Conservation (phyloP, 164 flowering plant genomes). For the Macadamia integrifolia region DNA sequence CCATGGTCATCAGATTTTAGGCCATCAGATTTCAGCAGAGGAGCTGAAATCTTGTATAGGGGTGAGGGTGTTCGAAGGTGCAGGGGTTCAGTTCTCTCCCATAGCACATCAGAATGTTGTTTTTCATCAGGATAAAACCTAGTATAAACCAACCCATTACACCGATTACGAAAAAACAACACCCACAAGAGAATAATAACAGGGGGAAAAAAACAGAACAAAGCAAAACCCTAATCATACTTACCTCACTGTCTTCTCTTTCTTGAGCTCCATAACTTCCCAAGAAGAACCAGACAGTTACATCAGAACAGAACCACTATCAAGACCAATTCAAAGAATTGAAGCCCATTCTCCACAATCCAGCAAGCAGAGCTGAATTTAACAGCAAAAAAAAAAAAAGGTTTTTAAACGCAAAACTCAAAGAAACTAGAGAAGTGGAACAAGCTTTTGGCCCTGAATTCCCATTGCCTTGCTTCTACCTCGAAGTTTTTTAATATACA, state of each 20-base stretch:
- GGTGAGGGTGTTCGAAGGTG: slow-evolving; percentile 31
- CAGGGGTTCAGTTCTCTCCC: slow-evolving; percentile 29
- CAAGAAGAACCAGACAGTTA: background rate
- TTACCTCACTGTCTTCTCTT: slow-evolving; percentile 59
- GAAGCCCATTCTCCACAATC: background rate
- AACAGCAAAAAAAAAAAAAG: background rate
- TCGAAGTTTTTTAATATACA: background rate
- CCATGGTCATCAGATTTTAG: slow-evolving; percentile 21
- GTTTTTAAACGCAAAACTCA: background rate
- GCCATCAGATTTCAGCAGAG: slow-evolving; percentile 28
- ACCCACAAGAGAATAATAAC: background rate
- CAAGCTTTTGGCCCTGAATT: background rate
- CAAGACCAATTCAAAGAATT: background rate
- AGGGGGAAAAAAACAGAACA: background rate
- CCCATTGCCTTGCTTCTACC: no score
- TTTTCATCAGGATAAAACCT: slow-evolving; percentile 64
- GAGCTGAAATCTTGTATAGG: slow-evolving; percentile 25
- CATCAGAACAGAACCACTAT: background rate
- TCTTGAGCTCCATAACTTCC: slow-evolving; percentile 42
- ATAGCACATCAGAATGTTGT: slow-evolving; percentile 23
- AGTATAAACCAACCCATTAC: slow-evolving; percentile 2
- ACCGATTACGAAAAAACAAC: background rate
- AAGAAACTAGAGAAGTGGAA: background rate
- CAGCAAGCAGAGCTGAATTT: background rate
- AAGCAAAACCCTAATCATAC: background rate